These are phyloP conservation scores for Verticillium nubilum DNA, from an alignment of 2,329 filamentous ascomycete species.

Conservation along the genomic window DNA sequence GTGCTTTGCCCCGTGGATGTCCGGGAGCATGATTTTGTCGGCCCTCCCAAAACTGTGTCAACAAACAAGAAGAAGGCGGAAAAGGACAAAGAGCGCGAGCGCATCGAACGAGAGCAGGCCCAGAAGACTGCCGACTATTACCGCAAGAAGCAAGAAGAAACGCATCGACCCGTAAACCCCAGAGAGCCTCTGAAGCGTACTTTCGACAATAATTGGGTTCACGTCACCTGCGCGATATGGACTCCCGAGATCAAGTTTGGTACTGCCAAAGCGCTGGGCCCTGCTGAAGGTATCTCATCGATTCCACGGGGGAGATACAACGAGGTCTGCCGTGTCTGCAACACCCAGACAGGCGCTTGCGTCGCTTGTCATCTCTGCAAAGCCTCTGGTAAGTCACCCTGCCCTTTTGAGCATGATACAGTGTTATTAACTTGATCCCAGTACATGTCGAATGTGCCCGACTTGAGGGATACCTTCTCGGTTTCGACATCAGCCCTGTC, in stretches of 20 bases:
- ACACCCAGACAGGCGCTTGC: conserved; percentile 69
- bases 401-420: conserved; percentile 4
- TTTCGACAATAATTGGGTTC: conserved; percentile 96
- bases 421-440: conserved; percentile 16
- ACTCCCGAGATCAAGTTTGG: conserved; percentile 91
- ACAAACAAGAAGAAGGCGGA: conserved; percentile 87
- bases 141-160: conserved; percentile 73
- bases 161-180: conserved; percentile 76
- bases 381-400: conserved; percentile 31
- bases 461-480: conserved; percentile 74
- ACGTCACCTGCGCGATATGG: conserved; percentile 89
- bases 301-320: conserved; percentile 70
- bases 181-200: conserved; percentile 91
- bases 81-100: conserved; percentile 84
- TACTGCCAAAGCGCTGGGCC: conserved; percentile 72
- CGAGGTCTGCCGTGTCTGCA: conserved; percentile 80
- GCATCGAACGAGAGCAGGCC: conserved; percentile 77
- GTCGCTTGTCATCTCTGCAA: conserved; percentile 75
- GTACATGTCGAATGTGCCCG: conserved; percentile 92
- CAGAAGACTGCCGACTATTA: conserved; percentile 77
- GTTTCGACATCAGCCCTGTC: conserved; percentile 84
- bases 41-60: conserved; percentile 64
- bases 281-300: conserved; percentile 83
- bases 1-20: conserved; percentile 81
- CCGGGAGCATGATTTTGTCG: conserved; percentile 78